These are phyloP conservation scores for Colletotrichum eleusines DNA, from an alignment of 2,329 filamentous ascomycete genomes.

Conservation along the genomic window DNA sequence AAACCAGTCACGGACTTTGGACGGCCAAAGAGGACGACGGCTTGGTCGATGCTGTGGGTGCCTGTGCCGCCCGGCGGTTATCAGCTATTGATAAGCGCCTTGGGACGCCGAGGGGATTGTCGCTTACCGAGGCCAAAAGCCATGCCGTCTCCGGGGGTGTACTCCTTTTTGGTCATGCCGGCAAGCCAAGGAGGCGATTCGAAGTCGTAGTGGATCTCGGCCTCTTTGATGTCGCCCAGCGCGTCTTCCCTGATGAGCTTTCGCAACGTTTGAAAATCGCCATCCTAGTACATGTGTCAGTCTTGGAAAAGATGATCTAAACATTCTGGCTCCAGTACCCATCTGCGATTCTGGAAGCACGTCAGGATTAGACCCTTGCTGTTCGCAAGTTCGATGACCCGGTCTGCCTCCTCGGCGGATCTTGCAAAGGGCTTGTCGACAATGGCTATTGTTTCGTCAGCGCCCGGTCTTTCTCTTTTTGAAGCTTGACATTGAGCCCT, in stretches of 20 bases:
- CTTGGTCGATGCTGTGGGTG: slow-evolving; percentile 73
- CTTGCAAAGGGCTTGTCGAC: slow-evolving; percentile 77
- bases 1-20: slow-evolving; percentile 69
- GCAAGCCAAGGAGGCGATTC: slow-evolving; percentile 56
- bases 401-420: slow-evolving; percentile 67
- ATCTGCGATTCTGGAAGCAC: slow-evolving; percentile 60
- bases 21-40: slow-evolving; percentile 66
- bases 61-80: slow-evolving; percentile 49
- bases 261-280: slow-evolving; percentile 71
- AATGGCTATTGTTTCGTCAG: slow-evolving; percentile 57
- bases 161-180: slow-evolving; percentile 49
- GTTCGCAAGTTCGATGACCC: slow-evolving; percentile 63
- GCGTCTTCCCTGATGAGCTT: slow-evolving; percentile 65
- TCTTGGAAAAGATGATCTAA: fast-evolving
- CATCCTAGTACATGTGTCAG: slow-evolving; percentile 53
- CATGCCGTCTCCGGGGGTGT: slow-evolving; percentile 55
- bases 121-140: slow-evolving; percentile 55
- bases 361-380: slow-evolving; percentile 60
- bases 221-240: slow-evolving; percentile 72
- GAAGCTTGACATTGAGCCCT: neutral
- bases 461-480: neutral
- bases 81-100: neutral
- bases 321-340: neutral
- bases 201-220: slow-evolving; percentile 75
- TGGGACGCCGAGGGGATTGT: too few species aligned